Evolutionary conservation across 2,329 filamentous ascomycete genomes (phyloP).

Genomic region (Penicillium sp.): DNA sequence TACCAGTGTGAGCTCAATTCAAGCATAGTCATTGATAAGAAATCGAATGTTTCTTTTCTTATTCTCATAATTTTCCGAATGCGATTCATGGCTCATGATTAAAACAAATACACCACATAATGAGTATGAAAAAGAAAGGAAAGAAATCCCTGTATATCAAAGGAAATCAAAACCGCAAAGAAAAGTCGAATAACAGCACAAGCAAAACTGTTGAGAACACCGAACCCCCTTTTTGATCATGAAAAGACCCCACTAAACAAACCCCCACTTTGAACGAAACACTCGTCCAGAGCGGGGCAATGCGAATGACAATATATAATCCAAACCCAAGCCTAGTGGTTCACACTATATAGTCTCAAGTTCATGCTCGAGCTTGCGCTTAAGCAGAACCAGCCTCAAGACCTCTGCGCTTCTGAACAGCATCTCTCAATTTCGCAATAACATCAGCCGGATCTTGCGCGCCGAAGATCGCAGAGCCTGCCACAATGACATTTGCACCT

Average conservation of each 20-base stretch:
- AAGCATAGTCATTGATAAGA: neutral
- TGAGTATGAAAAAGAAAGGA: neutral
- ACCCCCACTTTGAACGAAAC: neutral
- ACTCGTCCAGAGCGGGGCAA: neutral
- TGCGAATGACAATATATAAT: neutral
- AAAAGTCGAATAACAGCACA: neutral
- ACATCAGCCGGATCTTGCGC: constrained; percentile 85
- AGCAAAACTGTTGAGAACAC: constrained; percentile 9
- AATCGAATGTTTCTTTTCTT: neutral
- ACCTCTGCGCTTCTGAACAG: constrained; percentile 66
- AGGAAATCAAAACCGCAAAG: neutral
- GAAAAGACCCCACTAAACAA: neutral
- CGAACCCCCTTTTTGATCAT: constrained; percentile 18
- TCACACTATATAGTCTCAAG: neutral
- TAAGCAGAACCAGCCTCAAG: neutral
- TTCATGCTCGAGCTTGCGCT: neutral
- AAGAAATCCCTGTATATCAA: neutral
- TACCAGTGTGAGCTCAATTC: constrained; percentile 10
- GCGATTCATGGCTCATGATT: constrained; percentile 25
- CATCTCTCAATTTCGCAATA: constrained; percentile 75
- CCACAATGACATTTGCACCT: constrained; percentile 96
- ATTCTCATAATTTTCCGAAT: constrained; percentile 5
- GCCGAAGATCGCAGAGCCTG: constrained; percentile 92
- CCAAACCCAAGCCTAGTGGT: neutral
- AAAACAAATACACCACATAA: constrained; percentile 12